Base-by-base conservation (phyloP, 768 basidiomycete genomes). In the Cystobasidium tubakii region DNA sequence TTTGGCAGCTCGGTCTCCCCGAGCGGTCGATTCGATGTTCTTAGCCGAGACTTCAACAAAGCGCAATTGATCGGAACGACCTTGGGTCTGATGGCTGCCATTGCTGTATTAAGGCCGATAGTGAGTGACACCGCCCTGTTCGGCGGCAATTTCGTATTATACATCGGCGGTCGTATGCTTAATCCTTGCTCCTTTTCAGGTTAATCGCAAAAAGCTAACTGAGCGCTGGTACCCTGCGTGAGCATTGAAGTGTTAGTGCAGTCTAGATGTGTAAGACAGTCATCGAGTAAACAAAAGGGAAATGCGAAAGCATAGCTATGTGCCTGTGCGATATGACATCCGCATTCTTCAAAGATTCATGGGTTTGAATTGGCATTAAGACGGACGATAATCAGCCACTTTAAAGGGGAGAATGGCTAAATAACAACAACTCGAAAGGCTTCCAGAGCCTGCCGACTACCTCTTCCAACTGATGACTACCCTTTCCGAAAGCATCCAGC, bases 41-140 rank as follows among this genome's bases (percentile, higher is more conserved):
- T 98, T 9, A 91, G 86, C 77, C 90, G 93, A 81, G 88, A 84
- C 78, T 98, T 98, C 82, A 97, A 97, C 83, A 96, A 97, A 83
- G 84, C 83, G 0, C 95, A 98, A 81, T 84, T 98, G 27, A 86
- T 94, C 75, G 81, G 92, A 33, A 97, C 92, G 0, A 87, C 95
- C 39, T 81, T 83, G 0, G 91, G 86, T 0, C 80, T 98, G 13
- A 46, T 71, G 31, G 69, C n/a, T 36, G 55, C 55, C 1, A 71
- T 71, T 13, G 53, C 10, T 29, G 55, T 71, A 10, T 19, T 71
- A n/a, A 71, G 54, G 69, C 69, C 69, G 36, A 60, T 71, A n/a
- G 69, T 71, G 29, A 31, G 57, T 34, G 23, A 15, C 27, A 17
- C 13, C 21, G 13, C 13, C 6, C 57, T 60, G 57, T 25, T 31